phyloP scores from a whole-genome alignment of 495 filamentous ascomycete genomes.

The Neurospora sp. region DNA sequence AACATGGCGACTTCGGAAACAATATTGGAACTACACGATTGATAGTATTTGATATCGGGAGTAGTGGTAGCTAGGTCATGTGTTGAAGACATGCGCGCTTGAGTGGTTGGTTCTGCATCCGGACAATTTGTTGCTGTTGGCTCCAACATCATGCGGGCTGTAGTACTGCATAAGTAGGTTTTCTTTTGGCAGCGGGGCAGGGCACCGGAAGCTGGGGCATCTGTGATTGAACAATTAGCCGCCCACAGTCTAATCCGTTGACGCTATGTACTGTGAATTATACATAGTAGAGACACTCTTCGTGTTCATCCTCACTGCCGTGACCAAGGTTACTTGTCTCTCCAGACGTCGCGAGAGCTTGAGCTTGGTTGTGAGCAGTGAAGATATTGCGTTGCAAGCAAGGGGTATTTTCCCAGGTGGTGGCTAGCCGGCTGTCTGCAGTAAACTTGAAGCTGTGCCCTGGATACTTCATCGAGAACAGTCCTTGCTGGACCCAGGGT shows the following conservation, averaged over 20 bases:
- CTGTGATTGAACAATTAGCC: neutral
- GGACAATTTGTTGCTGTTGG: neutral
- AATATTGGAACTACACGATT: neutral
- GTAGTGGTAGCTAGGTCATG: neutral
- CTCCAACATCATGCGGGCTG: neutral
- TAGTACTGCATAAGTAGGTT: neutral
- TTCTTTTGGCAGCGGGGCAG: neutral
- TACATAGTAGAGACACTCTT: neutral
- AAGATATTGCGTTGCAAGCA: neutral
- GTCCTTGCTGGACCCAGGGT: neutral
- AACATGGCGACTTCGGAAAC: neutral
- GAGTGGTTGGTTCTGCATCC: neutral
- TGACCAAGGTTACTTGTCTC: neutral
- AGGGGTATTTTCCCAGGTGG: neutral
- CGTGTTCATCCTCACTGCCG: neutral
- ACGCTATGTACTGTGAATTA: neutral
- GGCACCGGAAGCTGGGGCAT: neutral
- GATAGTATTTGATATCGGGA: neutral
- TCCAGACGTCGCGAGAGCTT: neutral
- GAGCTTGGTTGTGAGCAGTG: neutral
- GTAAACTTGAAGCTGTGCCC: neutral
- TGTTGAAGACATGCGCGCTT: neutral
- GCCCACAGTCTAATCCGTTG: neutral
- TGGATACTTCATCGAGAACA: neutral
- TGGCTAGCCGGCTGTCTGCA: neutral